A percentile compares a stretch with the other conserved stretches of the same genome.
phyloP scores from a whole-genome alignment of 169 alveolate species.

The Hepatocystis sp. region DNA sequence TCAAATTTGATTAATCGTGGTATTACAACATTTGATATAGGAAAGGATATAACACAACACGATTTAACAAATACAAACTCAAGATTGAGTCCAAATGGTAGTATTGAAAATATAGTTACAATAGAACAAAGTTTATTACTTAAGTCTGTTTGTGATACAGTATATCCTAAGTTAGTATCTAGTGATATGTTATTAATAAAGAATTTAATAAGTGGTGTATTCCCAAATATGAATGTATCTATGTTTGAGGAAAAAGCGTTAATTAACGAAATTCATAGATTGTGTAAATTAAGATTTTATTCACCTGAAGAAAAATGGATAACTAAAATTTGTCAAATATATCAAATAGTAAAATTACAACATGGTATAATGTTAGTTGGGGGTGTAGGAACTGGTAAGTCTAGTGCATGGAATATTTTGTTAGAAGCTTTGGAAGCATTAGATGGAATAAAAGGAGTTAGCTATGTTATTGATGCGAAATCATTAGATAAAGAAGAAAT shows the following conservation, averaged over 20 bases:
- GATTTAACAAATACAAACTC: constrained; percentile 1
- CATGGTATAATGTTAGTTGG: constrained; percentile 99
- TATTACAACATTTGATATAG: too few species aligned
- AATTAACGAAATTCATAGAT: constrained; percentile 86
- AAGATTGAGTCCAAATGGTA: neutral
- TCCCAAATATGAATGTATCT: constrained; percentile 95
- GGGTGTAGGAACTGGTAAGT: constrained; percentile 97
- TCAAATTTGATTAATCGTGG: neutral
- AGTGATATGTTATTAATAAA: constrained; percentile 95
- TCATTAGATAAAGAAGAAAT: constrained; percentile 93
- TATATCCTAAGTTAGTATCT: constrained; percentile 97
- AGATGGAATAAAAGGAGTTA: constrained; percentile 93
- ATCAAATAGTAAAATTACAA: constrained; percentile 94
- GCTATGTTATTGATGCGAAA: constrained; percentile 95
- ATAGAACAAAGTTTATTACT: constrained; percentile 94
- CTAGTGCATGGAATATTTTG: constrained; percentile 88
- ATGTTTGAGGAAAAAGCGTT: constrained; percentile 92
- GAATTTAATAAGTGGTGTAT: constrained; percentile 94
- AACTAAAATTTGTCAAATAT: constrained; percentile 92
- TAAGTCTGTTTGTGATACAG: constrained; percentile 95
- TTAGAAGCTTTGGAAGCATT: constrained; percentile 93
- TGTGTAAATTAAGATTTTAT: constrained; percentile 89
- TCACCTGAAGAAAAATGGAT: constrained; percentile 90
- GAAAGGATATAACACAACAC: neutral
- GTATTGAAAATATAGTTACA: constrained; percentile 77